Base-by-base conservation (phyloP, 2,329 filamentous ascomycete genomes). In the Fusarium abutilonis region DNA sequence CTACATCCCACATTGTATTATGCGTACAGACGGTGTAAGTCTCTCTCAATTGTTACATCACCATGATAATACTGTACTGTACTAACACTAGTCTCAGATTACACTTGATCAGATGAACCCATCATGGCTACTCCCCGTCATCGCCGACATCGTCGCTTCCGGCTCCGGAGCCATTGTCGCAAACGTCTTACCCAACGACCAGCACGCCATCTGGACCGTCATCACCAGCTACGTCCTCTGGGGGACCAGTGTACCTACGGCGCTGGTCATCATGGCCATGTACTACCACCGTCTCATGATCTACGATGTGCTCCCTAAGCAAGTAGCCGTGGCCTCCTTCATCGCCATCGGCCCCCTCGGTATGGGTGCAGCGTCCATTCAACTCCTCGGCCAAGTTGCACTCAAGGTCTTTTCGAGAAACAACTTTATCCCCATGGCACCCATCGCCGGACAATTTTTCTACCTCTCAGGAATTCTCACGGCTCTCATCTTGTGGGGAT, bases 341-440 rank as follows among this genome's bases (percentile, higher is more conserved):
- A 75, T 90, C 2, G 86, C 86, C 0, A 75, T 89, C 0, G 86
- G 86, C 0, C 86, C 87, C 0, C 75, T 89, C 0, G 86, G 86
- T 0, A 84, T 87, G 71, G 86, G 86, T 17, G 85, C 83, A 15
- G 89, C 82, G 66, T 80, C 76, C 32, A 78, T 78, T 44, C 75
- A 79, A 67, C 76, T 80, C 56, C 65, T 74, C 2, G 81, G 81
- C 4, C 73, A 74, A 46, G 75, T 78, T 3, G 76, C 80, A 2
- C 49, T 72, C 6, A 55, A 62, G 3, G 29, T 77, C 3, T 73
- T 78, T 36, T 64, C 72, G 1, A 36, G 50, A 7, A 76, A 73
- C 0, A 3, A 72, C 54, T 3, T 81, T 6, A 66, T 66, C 1
- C 54, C 54, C 7, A 42, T 84, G 14, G 81, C 80, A 0, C 78